A percentile compares a stretch with the other conserved stretches of the same genome.
These are phyloP conservation scores for Solanum microdontum DNA, from an alignment of 257 asterid genomes.

Conservation along the genomic window DNA sequence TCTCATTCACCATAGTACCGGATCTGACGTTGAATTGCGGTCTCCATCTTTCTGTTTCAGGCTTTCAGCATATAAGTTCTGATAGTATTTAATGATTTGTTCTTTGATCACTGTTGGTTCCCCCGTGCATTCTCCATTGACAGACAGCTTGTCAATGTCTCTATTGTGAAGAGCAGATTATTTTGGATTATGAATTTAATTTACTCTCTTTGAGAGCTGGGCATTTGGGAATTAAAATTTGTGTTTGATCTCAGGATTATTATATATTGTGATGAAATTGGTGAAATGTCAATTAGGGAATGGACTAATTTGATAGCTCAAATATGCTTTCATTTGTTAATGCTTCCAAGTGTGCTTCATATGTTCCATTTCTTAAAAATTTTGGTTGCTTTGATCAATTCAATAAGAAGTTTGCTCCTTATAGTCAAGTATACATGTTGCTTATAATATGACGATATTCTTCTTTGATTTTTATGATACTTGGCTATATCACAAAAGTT, in stretches of 20 bases:
- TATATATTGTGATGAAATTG: not conserved
- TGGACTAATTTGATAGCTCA: not conserved
- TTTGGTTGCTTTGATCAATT: not conserved
- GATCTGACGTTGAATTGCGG: not conserved
- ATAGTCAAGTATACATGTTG: not conserved
- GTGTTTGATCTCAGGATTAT: not conserved
- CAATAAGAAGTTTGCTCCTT: not conserved
- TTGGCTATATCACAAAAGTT: not conserved
- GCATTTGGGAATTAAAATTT: not conserved
- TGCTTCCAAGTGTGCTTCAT: not conserved
- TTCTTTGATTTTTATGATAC: not conserved
- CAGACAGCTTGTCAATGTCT: not conserved
- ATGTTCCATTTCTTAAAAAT: not conserved
- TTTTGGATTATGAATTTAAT: not conserved
- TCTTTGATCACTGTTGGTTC: not conserved
- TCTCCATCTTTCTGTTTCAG: not conserved
- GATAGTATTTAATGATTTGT: not conserved
- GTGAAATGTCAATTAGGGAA: not conserved
- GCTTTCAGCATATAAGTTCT: not conserved
- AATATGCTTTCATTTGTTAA: not conserved
- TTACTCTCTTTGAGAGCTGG: not conserved
- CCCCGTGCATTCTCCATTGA: not conserved
- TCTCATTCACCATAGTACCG: not conserved
- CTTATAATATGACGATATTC: not conserved
- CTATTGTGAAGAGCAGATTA: not conserved